phyloP scores from a whole-genome alignment of 129 eudicot species.

The Flaveria linearis region DNA sequence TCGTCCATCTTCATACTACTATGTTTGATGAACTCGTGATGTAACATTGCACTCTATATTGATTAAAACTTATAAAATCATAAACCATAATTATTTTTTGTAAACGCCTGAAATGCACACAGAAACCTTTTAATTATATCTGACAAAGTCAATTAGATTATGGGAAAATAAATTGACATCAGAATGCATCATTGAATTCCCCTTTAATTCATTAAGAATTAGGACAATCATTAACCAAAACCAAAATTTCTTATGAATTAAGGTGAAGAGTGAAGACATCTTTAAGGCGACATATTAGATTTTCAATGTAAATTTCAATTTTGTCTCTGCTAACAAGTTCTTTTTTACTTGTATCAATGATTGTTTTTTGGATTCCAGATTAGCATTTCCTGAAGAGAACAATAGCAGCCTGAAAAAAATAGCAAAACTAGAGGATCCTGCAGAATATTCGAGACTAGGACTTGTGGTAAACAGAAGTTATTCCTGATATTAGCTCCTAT shows the following conservation, averaged over 20 bases:
- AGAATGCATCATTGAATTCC: neutral
- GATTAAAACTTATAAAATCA: neutral
- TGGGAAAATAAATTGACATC: neutral
- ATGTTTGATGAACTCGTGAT: neutral
- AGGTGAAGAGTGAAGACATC: neutral
- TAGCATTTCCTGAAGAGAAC: conserved; percentile 88
- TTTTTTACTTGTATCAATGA: neutral
- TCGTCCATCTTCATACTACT: neutral
- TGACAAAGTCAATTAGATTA: neutral
- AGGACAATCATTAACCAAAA: neutral
- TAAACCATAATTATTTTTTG: neutral
- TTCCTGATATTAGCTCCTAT: neutral
- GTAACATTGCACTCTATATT: neutral
- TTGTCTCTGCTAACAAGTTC: neutral
- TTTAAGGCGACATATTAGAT: neutral
- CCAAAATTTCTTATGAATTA: neutral
- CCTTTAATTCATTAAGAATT: neutral
- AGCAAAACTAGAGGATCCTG: conserved; percentile 79
- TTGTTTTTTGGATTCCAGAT: conserved; percentile 44
- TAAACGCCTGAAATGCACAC: neutral
- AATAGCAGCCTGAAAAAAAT: conserved; percentile 76
- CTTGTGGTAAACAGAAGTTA: conserved; percentile 59
- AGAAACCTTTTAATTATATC: neutral
- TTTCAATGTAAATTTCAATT: neutral
- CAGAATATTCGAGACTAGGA: conserved; percentile 57